Conservation (phyloP, 148 eudicot species). For the Pouteria glomerata region DNA sequence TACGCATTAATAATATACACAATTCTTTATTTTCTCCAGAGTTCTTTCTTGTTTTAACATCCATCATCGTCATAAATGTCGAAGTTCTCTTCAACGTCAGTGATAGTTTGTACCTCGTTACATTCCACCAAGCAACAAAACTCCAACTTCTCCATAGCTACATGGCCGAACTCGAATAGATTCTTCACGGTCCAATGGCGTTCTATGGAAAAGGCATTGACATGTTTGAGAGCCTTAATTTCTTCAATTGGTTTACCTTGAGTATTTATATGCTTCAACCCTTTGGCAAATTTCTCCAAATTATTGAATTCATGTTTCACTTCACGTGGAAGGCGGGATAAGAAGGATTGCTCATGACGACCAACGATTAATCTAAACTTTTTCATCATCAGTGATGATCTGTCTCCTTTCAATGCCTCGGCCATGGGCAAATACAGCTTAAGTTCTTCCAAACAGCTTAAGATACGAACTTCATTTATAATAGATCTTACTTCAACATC, state of each 20-base stretch:
- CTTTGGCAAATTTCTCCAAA: neutral
- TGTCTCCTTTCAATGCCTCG: neutral
- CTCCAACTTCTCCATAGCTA: neutral
- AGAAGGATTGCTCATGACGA: neutral
- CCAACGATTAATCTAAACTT: neutral
- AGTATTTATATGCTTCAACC: neutral
- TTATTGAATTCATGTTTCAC: neutral
- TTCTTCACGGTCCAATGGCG: constrained; percentile 11
- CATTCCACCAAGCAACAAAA: neutral
- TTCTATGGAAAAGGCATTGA: constrained; percentile 10
- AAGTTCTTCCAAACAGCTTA: neutral
- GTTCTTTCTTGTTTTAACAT: no score
- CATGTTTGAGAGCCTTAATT: neutral
- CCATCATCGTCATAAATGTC: neutral
- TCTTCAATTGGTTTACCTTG: neutral
- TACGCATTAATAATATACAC: no score
- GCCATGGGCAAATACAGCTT: neutral
- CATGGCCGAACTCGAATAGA: neutral
- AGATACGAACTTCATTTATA: neutral
- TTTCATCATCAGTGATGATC: no score
- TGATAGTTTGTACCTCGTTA: constrained; percentile 1
- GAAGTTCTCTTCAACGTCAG: neutral
- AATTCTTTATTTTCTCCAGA: no score
- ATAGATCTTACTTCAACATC: neutral
- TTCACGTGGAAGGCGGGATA: constrained; percentile 6